These are phyloP conservation scores for Pseudozyma pruni DNA, from an alignment of 1,284 basidiomycete genomes.

Conservation along the genomic window DNA sequence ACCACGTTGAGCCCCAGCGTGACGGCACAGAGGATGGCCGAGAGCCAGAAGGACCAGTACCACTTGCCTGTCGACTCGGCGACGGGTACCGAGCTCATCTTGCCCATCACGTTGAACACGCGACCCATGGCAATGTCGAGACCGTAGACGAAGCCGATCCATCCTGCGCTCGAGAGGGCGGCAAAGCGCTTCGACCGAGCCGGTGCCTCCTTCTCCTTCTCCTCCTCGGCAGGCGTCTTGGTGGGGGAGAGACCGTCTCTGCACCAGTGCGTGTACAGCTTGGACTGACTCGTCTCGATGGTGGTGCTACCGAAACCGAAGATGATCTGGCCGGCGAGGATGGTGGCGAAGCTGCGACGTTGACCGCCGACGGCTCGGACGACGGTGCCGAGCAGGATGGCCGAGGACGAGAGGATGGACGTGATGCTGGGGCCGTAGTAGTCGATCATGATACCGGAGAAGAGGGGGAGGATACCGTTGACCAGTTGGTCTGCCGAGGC, in stretches of 20 bases:
- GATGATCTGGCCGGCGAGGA: constrained; percentile 62
- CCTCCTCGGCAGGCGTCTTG: background rate
- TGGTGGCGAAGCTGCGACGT: constrained; percentile 28
- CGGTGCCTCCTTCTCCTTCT: background rate
- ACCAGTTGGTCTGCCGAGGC: constrained; percentile 68
- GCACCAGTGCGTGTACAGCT: constrained; percentile 60
- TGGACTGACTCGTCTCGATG: constrained; percentile 64
- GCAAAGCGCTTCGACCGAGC: constrained; percentile 1
- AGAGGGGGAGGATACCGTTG: constrained; percentile 70
- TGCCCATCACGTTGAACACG: constrained; percentile 49
- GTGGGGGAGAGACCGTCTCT: constrained; percentile 4
- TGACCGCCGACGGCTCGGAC: constrained; percentile 57
- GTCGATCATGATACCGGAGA: constrained; percentile 70
- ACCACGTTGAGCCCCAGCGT: constrained; percentile 59
- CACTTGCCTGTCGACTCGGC: constrained; percentile 66
- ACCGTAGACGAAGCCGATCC: constrained; percentile 57
- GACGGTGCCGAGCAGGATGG: constrained; percentile 67
- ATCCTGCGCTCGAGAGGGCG: constrained; percentile 20
- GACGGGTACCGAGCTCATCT: constrained; percentile 67
- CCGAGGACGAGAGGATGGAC: constrained; percentile 57
- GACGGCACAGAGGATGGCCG: constrained; percentile 61
- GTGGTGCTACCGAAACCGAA: constrained; percentile 60
- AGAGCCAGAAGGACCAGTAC: constrained; percentile 69
- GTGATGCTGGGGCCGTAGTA: constrained; percentile 66
- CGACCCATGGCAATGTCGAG: constrained; percentile 66